phyloP scores from a whole-genome alignment of 1,284 basidiomycete genomes.

The Puccinia horiana region DNA sequence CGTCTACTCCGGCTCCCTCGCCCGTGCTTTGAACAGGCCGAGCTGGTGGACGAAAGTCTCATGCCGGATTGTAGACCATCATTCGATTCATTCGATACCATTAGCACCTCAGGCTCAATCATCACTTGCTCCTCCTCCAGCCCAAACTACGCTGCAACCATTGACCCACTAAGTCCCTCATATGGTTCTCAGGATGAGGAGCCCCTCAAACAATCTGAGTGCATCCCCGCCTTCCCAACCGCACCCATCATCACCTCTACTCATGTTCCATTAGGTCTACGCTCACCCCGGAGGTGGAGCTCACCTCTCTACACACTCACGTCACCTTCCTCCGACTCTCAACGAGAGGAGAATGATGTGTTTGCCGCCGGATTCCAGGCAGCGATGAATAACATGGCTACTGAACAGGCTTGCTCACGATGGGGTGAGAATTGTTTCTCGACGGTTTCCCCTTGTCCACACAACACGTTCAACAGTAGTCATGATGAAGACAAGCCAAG shows the following conservation, averaged over 20 bases:
- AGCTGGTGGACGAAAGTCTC: neutral
- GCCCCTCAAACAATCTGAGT: neutral
- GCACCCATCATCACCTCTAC: neutral
- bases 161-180: neutral
- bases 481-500: neutral
- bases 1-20: neutral
- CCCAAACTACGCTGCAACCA: neutral
- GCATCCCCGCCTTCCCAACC: neutral
- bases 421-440: neutral
- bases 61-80: neutral
- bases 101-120: neutral
- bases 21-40: neutral
- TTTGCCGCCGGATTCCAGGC: conserved; percentile 31
- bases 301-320: neutral
- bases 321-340: neutral
- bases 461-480: neutral
- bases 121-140: conserved; percentile 8
- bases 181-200: neutral
- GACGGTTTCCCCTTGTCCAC: neutral
- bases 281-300: conserved; percentile 1
- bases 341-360: conserved; percentile 9
- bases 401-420: neutral
- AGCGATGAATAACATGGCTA: neutral
- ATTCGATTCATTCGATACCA: conserved; percentile 12
- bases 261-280: neutral